A percentile compares a stretch with the other conserved stretches of the same genome.
Conservation (phyloP, 495 filamentous ascomycete species). For the Tetracladium marchalianum region DNA sequence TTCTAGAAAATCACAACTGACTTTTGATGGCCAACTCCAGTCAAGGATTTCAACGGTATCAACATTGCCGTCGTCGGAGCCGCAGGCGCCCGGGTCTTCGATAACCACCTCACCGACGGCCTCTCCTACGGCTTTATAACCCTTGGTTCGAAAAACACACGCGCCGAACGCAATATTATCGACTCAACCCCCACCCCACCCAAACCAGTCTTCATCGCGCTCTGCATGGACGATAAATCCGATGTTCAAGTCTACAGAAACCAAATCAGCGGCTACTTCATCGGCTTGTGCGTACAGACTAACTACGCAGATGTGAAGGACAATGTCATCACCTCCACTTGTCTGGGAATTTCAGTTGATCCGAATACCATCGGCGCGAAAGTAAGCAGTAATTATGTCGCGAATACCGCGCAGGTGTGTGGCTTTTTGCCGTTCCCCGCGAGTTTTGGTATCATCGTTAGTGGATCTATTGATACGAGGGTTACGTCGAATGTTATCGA, state of each 20-base stretch:
- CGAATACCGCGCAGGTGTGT: neutral
- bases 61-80: conserved; percentile 18
- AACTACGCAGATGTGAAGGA: conserved; percentile 6
- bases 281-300: conserved; percentile 15
- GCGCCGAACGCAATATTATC: conserved; percentile 6
- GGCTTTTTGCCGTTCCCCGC: too few species aligned
- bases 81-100: neutral
- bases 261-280: conserved; percentile 4
- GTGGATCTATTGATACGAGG: too few species aligned
- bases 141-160: conserved; percentile 10
- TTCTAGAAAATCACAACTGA: too few species aligned
- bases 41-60: conserved; percentile 10
- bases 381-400: neutral
- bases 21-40: neutral
- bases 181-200: neutral
- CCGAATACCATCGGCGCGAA: conserved; percentile 2
- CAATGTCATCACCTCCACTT: conserved; percentile 7
- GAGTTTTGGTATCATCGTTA: too few species aligned
- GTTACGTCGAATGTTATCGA: too few species aligned
- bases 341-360: conserved; percentile 6
- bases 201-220: conserved; percentile 2
- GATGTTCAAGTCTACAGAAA: conserved; percentile 4
- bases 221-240: conserved; percentile 16
- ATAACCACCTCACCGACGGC: conserved; percentile 7
- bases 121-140: conserved; percentile 9